phyloP scores from a whole-genome alignment of 345 rosid genomes.

The Clarkia xantiana region DNA sequence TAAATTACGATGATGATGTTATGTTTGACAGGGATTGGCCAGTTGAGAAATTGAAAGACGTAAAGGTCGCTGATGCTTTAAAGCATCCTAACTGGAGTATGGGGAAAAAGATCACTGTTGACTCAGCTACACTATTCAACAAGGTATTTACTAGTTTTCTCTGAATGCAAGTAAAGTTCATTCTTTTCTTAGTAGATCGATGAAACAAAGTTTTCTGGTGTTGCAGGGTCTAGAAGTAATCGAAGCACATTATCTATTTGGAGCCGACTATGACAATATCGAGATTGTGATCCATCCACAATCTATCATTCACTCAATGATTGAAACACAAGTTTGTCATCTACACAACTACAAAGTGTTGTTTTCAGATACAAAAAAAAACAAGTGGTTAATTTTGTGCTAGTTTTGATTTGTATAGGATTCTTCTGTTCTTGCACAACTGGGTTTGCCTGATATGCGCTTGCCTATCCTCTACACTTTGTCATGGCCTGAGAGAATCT shows the following conservation, averaged over 20 bases:
- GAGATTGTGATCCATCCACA: slow-evolving; percentile 95
- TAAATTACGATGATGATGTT: not conserved
- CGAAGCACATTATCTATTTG: slow-evolving; percentile 92
- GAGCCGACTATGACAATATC: slow-evolving; percentile 75
- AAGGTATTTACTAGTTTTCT: slow-evolving; percentile 32
- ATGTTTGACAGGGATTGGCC: slow-evolving; percentile 57
- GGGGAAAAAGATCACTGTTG: slow-evolving; percentile 96
- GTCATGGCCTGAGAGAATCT: slow-evolving; percentile 94
- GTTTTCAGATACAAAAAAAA: too few species aligned
- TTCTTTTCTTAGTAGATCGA: not conserved
- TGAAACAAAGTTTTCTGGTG: not conserved
- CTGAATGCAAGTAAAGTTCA: slow-evolving; percentile 2
- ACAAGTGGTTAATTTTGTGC: not conserved
- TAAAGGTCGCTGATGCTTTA: slow-evolving; percentile 86
- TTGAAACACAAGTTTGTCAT: slow-evolving; percentile 66
- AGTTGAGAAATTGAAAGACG: slow-evolving; percentile 81
- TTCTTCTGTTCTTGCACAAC: slow-evolving; percentile 83
- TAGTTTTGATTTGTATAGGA: slow-evolving; percentile 35
- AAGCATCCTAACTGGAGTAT: slow-evolving; percentile 95
- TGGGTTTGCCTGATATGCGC: slow-evolving; percentile 99
- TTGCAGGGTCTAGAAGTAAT: slow-evolving; percentile 89
- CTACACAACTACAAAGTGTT: too few species aligned
- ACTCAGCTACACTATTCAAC: slow-evolving; percentile 94
- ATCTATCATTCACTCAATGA: slow-evolving; percentile 83
- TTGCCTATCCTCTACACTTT: slow-evolving; percentile 84